A percentile compares a stretch with the other conserved stretches of the same genome.
Conservation (phyloP, 345 rosid species). For the Pistacia integerrima region DNA sequence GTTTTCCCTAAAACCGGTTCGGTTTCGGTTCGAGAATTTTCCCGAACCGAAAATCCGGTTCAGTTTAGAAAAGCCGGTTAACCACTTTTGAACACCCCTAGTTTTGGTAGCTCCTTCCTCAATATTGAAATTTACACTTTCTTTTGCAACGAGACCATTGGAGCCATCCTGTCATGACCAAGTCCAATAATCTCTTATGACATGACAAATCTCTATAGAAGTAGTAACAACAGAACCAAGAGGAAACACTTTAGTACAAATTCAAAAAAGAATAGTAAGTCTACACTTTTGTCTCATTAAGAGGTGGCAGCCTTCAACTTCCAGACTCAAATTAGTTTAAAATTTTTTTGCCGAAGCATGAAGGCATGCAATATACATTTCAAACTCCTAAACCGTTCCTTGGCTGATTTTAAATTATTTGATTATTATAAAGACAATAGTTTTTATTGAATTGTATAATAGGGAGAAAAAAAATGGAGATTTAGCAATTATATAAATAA, state of each 20-base stretch:
- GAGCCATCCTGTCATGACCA: constrained; percentile 16
- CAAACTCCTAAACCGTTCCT: constrained; percentile 51
- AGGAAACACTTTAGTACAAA: neutral
- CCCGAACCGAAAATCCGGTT: no score
- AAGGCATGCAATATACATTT: constrained; percentile 34
- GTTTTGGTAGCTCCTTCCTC: no score
- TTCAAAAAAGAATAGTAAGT: constrained; percentile 10
- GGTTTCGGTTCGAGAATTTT: neutral
- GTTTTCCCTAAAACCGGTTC: no score
- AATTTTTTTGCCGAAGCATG: constrained; percentile 85
- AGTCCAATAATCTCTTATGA: constrained; percentile 13
- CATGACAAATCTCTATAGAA: neutral
- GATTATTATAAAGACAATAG: neutral
- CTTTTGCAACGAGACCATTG: no score
- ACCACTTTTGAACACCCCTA: no score
- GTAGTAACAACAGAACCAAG: neutral
- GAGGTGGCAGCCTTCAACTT: constrained; percentile 69
- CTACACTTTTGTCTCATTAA: constrained; percentile 83
- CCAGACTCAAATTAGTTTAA: constrained; percentile 71
- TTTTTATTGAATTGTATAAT: no score
- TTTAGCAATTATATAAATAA: neutral
- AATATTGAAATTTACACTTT: no score
- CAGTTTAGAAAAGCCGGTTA: no score
- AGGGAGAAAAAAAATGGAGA: neutral
- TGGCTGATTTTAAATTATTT: constrained; percentile 44